Percentiles rank a stretch among this genome's conserved stretches.
Conservation (phyloP, 805 yeast species). For the Barnettozyma salicaria region DNA sequence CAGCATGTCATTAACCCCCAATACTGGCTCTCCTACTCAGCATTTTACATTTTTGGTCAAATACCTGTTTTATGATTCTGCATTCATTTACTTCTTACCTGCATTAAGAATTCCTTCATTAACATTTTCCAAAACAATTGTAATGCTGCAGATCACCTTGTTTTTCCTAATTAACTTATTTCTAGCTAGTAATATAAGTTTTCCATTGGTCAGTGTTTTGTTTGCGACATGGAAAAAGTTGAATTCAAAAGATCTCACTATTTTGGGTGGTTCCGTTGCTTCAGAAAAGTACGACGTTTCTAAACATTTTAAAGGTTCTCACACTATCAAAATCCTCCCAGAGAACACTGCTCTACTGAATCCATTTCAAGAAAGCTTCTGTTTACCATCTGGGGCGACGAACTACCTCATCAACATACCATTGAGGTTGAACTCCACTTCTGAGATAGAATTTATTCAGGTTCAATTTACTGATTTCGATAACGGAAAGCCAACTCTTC, state of each 20-base stretch:
- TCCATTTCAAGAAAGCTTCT: constrained; percentile 61
- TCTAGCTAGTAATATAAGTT: constrained; percentile 43
- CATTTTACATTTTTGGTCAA: constrained; percentile 59
- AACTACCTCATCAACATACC: constrained; percentile 47
- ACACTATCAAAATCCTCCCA: constrained; percentile 82
- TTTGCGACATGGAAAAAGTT: constrained; percentile 40
- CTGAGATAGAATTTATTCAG: constrained; percentile 62
- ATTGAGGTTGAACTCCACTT: constrained; percentile 72
- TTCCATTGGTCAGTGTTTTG: constrained; percentile 38
- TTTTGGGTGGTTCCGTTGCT: constrained; percentile 41
- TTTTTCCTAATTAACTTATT: constrained; percentile 48
- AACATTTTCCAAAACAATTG: constrained; percentile 52
- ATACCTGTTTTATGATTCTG: constrained; percentile 67
- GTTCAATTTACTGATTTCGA: constrained; percentile 54
- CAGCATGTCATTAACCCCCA: constrained; percentile 29
- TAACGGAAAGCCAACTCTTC: constrained; percentile 38
- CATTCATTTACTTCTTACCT: constrained; percentile 66
- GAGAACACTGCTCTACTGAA: constrained; percentile 83
- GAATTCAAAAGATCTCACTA: constrained; percentile 43
- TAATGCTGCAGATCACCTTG: constrained; percentile 41
- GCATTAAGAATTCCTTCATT: constrained; percentile 70
- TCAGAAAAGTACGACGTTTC: constrained; percentile 25
- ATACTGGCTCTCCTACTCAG: constrained; percentile 37
- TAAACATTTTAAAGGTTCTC: constrained; percentile 73
- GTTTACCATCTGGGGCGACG: constrained; percentile 41